Evolutionary conservation across 169 alveolate species (phyloP).

Genomic region (Plasmodium chabaudi): DNA sequence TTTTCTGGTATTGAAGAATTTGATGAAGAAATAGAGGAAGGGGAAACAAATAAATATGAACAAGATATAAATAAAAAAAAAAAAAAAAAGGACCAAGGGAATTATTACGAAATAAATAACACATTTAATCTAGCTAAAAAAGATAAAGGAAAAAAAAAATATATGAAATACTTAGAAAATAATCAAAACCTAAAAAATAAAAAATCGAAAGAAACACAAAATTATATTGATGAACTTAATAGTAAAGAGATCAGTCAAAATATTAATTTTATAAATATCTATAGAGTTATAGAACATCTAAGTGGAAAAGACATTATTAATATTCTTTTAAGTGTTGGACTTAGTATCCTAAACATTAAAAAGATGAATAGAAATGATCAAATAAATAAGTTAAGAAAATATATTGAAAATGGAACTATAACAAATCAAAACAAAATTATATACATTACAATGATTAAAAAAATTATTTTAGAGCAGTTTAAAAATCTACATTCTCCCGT

Average conservation of each 20-base stretch:
- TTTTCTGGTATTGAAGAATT: background rate
- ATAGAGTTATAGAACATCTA: slow-evolving; percentile 8
- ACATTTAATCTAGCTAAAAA: background rate
- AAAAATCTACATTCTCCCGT: slow-evolving; percentile 37
- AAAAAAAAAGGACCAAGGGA: background rate
- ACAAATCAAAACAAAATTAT: slow-evolving; percentile 23
- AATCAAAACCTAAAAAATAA: background rate
- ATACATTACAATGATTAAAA: slow-evolving; percentile 48
- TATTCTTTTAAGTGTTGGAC: slow-evolving; percentile 12
- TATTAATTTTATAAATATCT: background rate
- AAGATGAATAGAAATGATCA: slow-evolving; percentile 47
- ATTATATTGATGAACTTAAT: background rate
- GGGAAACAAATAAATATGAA: slow-evolving; percentile 8
- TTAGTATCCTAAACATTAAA: slow-evolving; percentile 10
- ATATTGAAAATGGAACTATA: slow-evolving; percentile 14
- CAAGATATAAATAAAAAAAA: background rate
- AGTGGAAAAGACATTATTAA: slow-evolving; percentile 21
- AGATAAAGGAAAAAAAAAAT: background rate
- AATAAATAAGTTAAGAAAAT: slow-evolving; percentile 18
- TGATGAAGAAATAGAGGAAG: slow-evolving; percentile 11
- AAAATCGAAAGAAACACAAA: background rate
- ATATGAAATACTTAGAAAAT: background rate
- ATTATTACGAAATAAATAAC: background rate
- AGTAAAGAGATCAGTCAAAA: background rate
- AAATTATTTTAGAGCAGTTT: slow-evolving; percentile 46